Conservation (phyloP, 78 protist genomes). For the Dictyostelium purpureum region DNA sequence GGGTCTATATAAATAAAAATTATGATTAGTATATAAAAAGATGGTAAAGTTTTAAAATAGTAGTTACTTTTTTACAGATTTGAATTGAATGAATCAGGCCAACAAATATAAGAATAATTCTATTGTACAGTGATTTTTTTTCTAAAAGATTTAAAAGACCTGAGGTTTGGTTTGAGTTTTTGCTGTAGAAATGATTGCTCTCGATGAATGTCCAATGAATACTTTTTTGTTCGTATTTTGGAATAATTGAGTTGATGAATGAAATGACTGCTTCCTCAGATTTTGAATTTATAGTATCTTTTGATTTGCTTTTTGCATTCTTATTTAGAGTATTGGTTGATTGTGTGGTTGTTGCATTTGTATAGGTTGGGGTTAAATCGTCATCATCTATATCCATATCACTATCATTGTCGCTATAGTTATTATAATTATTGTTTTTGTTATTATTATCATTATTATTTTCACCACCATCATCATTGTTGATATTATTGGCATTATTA, state of each 20-base stretch:
- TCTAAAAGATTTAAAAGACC: conserved; percentile 20
- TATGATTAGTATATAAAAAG: not conserved
- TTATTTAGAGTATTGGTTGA: not conserved
- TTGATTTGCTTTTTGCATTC: not conserved
- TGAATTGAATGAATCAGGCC: conserved; percentile 41
- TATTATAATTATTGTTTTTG: too few relatives aligned
- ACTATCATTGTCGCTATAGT: not conserved
- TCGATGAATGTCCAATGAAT: conserved; percentile 8
- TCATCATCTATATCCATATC: conserved; percentile 10
- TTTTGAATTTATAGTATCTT: not conserved
- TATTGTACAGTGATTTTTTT: not conserved
- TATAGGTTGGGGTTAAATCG: not conserved
- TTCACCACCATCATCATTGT: not conserved
- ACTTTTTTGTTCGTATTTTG: conserved; percentile 15
- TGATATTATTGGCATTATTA: not conserved
- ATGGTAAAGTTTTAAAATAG: not conserved
- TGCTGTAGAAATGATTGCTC: not conserved
- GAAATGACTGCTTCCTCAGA: not conserved
- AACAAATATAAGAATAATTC: not conserved
- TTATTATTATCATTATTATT: not conserved
- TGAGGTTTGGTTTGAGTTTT: not conserved
- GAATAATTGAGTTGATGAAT: not conserved
- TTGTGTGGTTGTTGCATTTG: not conserved
- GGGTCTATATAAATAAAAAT: conserved; percentile 5
- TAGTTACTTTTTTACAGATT: conserved; percentile 9